Base-by-base conservation (phyloP, 2,329 filamentous ascomycete species). In the Eurotiales sp. region DNA sequence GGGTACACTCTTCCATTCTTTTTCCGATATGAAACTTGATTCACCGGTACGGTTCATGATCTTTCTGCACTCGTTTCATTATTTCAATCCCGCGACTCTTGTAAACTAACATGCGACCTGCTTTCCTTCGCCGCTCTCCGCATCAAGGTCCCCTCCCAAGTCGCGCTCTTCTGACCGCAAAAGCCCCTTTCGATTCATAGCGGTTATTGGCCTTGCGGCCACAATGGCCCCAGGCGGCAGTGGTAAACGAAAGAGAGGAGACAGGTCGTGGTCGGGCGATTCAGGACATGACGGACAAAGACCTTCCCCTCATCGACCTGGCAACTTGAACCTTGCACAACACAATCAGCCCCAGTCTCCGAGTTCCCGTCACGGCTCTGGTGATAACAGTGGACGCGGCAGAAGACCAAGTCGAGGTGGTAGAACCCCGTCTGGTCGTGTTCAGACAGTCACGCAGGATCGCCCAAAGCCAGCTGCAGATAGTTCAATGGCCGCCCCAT, bases 161-260 rank as follows among this genome's bases (percentile, higher is more conserved):
- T 64, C 61, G 61, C 63, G 58, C 60, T 55, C 56, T 64, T 51
- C 58, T 56, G 51, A 40, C 46, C 60, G 55, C 61, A 56, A 52
- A 61, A 53, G 55, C 41, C 56, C 57, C 60, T 55, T 58, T 59
- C 56, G 32, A 17, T 27, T 12, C 15, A 36, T 17, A 45, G 39
- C 51, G 58, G 58, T 60, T 46, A 58, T 54, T 57, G 55, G 43
- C 53, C 55, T 10, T 32, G 46, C 60, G 42, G 61, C 61, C 59
- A 64, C 56, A 64, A 82, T 82, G 79, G 71, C 77, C 65, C 39
- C 77, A 75, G 67, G 66, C 57, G 67, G 67, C 50, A 69, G 69
- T 57, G 70, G 72, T 49, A 85, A 84, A 72, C 74, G 81, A 56
- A 84, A 84, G 72, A 66, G 73, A 63, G 64, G 61, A 49, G 73